These are phyloP conservation scores for Macadamia tetraphylla DNA, from an alignment of 164 flowering plant genomes.

Conservation along the genomic window DNA sequence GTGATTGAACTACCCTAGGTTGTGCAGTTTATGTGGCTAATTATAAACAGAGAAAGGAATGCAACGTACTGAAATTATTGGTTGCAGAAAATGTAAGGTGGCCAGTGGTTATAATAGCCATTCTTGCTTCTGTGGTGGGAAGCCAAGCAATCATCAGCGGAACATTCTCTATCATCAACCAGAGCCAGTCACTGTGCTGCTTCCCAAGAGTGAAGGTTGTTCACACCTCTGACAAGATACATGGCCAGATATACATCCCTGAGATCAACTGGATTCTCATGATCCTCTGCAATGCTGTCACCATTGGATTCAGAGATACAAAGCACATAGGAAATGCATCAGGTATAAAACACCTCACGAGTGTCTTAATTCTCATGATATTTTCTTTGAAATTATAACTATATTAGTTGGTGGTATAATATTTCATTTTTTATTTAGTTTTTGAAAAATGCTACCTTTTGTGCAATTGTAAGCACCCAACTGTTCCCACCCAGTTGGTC, in stretches of 20 bases:
- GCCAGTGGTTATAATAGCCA: conserved; percentile 78
- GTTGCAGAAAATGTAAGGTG: conserved; percentile 63
- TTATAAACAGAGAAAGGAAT: background rate
- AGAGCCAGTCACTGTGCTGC: conserved; percentile 93
- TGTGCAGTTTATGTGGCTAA: background rate
- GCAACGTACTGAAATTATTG: conserved; percentile 8
- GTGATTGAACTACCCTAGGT: too few species aligned
- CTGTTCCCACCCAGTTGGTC: background rate
- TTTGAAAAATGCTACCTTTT: background rate
- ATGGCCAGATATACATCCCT: conserved; percentile 95
- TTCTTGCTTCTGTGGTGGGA: conserved; percentile 95
- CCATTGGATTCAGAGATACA: conserved; percentile 86
- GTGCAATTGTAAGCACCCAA: background rate
- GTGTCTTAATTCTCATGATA: background rate
- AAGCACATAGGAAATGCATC: conserved; percentile 94
- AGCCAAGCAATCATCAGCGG: conserved; percentile 98
- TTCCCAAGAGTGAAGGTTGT: conserved; percentile 92
- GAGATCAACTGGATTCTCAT: conserved; percentile 93
- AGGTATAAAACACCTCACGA: conserved; percentile 31
- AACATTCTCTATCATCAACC: conserved; percentile 95
- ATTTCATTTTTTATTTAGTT: background rate
- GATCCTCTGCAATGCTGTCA: conserved; percentile 89
- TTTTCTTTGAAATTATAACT: background rate
- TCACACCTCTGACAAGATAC: conserved; percentile 84
- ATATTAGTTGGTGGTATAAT: background rate